Evolutionary conservation across 2,329 filamentous ascomycete genomes (phyloP).

Genomic region (Fusarium sp.): DNA sequence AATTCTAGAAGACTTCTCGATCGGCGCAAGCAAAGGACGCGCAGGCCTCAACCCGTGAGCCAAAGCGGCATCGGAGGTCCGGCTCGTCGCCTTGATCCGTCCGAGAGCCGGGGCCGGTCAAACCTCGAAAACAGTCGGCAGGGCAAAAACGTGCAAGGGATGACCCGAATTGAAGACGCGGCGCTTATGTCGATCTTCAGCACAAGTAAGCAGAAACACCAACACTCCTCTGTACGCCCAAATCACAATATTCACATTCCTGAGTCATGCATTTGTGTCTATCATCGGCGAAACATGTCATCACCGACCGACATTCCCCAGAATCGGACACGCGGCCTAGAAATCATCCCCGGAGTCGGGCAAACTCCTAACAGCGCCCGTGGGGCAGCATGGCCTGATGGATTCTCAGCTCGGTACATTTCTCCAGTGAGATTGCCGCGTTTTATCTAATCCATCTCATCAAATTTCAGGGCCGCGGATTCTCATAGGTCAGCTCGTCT

Average conservation of each 20-base stretch:
- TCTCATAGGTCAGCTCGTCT: conserved; percentile 2
- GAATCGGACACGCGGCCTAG: neutral
- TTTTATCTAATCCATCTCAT: conserved; percentile 42
- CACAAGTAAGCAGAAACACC: neutral
- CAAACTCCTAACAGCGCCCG: neutral
- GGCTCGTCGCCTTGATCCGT: neutral
- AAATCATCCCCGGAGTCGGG: conserved; percentile 47
- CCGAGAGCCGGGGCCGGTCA: neutral
- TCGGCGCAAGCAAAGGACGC: neutral
- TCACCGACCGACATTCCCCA: neutral
- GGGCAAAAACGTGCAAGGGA: neutral
- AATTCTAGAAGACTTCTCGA: neutral
- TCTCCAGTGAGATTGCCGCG: conserved; percentile 6
- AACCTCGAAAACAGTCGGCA: neutral
- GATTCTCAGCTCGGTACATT: conserved; percentile 17
- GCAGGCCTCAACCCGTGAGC: neutral
- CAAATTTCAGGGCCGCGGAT: neutral
- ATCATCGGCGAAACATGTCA: neutral
- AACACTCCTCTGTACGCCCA: neutral
- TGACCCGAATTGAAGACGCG: neutral
- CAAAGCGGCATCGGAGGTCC: neutral
- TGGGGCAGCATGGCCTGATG: conserved; percentile 2
- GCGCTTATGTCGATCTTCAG: neutral
- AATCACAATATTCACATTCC: neutral
- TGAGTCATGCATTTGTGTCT: neutral